Base-by-base conservation (phyloP, 257 asterid species). In the Fraxinus americana region DNA sequence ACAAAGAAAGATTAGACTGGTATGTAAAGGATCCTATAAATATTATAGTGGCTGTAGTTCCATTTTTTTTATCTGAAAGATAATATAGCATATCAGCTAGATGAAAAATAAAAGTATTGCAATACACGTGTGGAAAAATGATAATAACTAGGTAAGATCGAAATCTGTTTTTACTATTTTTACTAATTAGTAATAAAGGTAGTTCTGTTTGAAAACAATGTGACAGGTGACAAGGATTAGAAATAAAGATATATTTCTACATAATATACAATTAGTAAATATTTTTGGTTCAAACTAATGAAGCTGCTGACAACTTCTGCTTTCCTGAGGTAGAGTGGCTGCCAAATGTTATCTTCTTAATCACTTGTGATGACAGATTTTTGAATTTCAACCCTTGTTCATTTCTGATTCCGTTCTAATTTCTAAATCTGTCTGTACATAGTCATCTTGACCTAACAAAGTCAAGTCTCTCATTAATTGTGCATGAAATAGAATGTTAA, bases 351-450 rank as follows among this genome's bases (percentile, higher is more conserved):
- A 63, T 63, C 69, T 12, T 16, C 68, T 23, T 63, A 70, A 38
- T 70, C 21, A 36, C 45, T 17, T 66, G 23, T 67, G 52, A 34
- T 48, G 17, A 69, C 21, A 19, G 25, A 59, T 29, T 25, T 41
- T 14, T 63, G 75, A 65, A 65, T 29, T 52, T 71, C 9, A 74
- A n/a, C 65, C 29, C 29, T 10, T 65, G 57, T 38, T 34, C 14
- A 11, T 61, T 70, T 65, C 38, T 70, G n/a, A 12, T 72, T 74
- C 52, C 57, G 43, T 41, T 72, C 27, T 75, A 2, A 21, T 27
- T 16, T 61, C 39, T 23, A 68, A 68, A 70, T 16, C 21, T 21
- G 50, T 71, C 45, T 61, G 38, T 39, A 73, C 48, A 77, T 50
- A 75, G 57, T 35, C 54, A 23, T 5, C 16, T 30, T 73, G 68